Evolutionary conservation across 108 stramenopile species (phyloP).

Genomic region (Skeletonema menzelii): DNA sequence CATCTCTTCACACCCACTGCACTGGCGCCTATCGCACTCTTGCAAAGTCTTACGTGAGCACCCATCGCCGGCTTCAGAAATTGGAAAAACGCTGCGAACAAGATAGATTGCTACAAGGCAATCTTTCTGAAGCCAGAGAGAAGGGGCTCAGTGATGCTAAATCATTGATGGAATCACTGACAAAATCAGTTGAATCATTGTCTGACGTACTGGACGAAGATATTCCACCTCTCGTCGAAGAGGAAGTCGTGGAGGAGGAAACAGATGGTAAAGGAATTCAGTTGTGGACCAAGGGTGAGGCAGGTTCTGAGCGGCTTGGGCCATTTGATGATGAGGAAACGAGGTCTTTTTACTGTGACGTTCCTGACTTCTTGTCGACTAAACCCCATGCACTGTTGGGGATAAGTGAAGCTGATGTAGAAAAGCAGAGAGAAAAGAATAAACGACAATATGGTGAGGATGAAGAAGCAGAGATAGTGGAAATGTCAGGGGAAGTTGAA

Average conservation of each 20-base stretch:
- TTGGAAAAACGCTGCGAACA: constrained; percentile 88
- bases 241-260: constrained; percentile 46
- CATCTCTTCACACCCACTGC: constrained; percentile 53
- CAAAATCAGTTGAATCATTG: constrained; percentile 73
- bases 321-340: constrained; percentile 94
- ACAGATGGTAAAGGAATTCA: constrained; percentile 63
- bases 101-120: constrained; percentile 86
- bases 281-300: constrained; percentile 78
- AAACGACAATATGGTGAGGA: constrained; percentile 59
- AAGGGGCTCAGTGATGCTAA: constrained; percentile 85
- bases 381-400: constrained; percentile 91
- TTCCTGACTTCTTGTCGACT: constrained; percentile 89
- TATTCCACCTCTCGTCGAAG: constrained; percentile 76
- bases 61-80: constrained; percentile 76
- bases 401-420: constrained; percentile 71
- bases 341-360: constrained; percentile 90
- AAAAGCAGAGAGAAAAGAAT: constrained; percentile 70
- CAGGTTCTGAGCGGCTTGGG: constrained; percentile 63
- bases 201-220: constrained; percentile 76
- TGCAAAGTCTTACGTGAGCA: constrained; percentile 65
- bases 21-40: constrained; percentile 75
- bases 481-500: constrained; percentile 21
- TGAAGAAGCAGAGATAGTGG: constrained; percentile 28
- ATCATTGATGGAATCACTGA: constrained; percentile 78
- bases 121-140: constrained; percentile 87